Base-by-base conservation (phyloP, 2,329 filamentous ascomycete genomes). In the Ceratocystis cacaofunesta region DNA sequence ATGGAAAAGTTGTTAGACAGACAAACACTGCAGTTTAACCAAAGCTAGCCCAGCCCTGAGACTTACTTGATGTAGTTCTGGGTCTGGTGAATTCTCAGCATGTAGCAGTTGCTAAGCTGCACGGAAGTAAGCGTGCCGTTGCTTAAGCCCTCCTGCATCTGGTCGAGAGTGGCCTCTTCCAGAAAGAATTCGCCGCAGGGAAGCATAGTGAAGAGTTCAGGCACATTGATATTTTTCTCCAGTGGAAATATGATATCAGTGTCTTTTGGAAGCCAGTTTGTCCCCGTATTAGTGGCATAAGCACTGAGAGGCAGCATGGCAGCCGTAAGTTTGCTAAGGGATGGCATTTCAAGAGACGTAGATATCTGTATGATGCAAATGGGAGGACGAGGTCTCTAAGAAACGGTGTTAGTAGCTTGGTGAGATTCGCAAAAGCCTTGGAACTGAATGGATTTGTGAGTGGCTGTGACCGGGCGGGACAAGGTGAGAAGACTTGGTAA, bases 111-210 rank as follows among this genome's bases (percentile, higher is more conserved):
- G 7, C 82, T 76, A 22, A 88, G 75, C 68, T 87, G 77, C 28
- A 80, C 78, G 19, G 80, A 81, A 0, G 81, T 86, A 67, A 89
- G 73, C 10, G 71, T 75, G 3, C 82, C 81, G n/a, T 73, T 73
- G 5, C 69, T 69, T 78, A 89, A 78, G 36, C 80, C 80, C 3
- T 74, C 70, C 70, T 88, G 86, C 70, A 91, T 79, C 67, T 86
- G 75, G 68, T 88, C 85, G 68, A 90, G 86, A 5, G 82, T 85
- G n/a, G 85, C 85, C 72, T 90, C 87, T 73, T 88, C 85, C 17
- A 90, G 76, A 61, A 77, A 75, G 69, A 88, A 79, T 8, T 79
- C 80, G 65, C 80, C 74, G 72, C 87, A 90, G 15, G 72, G 72
- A 0, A 76, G 78, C 85, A 89, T 87, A 1, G 84, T 81, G 70